Percentiles rank a stretch among this genome's conserved stretches.
phyloP scores from a whole-genome alignment of 805 yeast species.

The Zygoascus tannicola region DNA sequence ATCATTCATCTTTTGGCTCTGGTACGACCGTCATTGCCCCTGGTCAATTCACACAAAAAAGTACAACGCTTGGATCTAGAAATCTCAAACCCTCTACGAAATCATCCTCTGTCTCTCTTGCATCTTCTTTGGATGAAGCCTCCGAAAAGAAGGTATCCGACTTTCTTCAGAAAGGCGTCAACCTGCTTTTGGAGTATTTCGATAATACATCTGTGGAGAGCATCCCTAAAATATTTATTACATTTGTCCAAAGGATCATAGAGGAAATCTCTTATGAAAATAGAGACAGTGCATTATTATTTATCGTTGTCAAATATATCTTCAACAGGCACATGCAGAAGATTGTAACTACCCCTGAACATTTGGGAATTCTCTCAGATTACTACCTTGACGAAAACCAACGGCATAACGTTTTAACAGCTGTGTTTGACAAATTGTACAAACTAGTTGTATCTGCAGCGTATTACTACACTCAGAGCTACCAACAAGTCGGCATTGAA shows the following conservation, averaged over 20 bases:
- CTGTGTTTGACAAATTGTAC: constrained; percentile 12
- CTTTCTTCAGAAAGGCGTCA: constrained; percentile 9
- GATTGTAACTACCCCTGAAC: constrained; percentile 17
- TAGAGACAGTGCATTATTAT: constrained; percentile 6
- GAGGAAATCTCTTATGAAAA: constrained; percentile 6
- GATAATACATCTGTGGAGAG: constrained; percentile 13
- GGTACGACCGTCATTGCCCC: background rate
- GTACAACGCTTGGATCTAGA: background rate
- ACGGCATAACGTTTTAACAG: constrained; percentile 16
- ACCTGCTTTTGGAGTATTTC: constrained; percentile 11
- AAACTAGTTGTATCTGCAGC: constrained; percentile 9
- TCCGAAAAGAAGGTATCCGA: constrained; percentile 8
- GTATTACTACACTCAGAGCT: constrained; percentile 6
- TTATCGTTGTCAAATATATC: constrained; percentile 16
- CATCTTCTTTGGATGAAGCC: constrained; percentile 11
- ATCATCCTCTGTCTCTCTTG: constrained; percentile 12
- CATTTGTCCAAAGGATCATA: constrained; percentile 11
- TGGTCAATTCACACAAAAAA: background rate
- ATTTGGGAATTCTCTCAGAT: constrained; percentile 16
- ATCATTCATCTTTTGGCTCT: background rate
- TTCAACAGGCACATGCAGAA: constrained; percentile 13
- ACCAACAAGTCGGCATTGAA: constrained; percentile 4
- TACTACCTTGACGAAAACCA: constrained; percentile 17
- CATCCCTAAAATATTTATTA: constrained; percentile 13
- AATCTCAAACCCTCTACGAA: constrained; percentile 2